Evolutionary conservation across 257 asterid genomes (phyloP).

Genomic region (Gentiana dahurica): DNA sequence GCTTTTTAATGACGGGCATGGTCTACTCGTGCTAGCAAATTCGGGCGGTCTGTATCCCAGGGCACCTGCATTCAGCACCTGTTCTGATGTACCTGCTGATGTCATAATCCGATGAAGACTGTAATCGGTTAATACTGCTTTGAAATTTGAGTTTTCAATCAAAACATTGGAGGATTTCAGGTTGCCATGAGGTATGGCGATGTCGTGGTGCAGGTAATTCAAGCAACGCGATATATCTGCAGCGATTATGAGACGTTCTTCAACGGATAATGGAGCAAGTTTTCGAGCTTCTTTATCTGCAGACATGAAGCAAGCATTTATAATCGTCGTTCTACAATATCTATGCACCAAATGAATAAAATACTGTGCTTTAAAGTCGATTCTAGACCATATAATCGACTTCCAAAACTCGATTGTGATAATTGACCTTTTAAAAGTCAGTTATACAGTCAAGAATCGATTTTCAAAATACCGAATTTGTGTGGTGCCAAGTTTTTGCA

Average conservation of each 20-base stretch:
- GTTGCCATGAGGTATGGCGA: slow-evolving; percentile 91
- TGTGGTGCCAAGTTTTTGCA: no score
- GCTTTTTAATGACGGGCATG: slow-evolving; percentile 75
- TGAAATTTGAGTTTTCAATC: slow-evolving; percentile 34
- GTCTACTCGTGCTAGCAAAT: slow-evolving; percentile 62
- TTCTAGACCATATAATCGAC: no score
- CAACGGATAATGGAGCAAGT: slow-evolving; percentile 45
- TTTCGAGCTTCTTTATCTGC: slow-evolving; percentile 42
- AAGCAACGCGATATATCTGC: slow-evolving; percentile 63
- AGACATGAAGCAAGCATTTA: slow-evolving; percentile 10
- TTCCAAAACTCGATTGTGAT: no score
- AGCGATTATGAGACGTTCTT: slow-evolving; percentile 49
- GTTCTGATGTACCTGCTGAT: slow-evolving; percentile 71
- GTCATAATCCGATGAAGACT: slow-evolving; percentile 78
- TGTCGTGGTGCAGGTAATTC: slow-evolving; percentile 58
- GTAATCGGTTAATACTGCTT: slow-evolving; percentile 61
- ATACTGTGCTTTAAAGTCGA: not conserved
- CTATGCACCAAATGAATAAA: not conserved
- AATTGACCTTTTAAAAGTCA: no score
- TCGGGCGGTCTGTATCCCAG: slow-evolving; percentile 90
- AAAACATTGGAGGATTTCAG: slow-evolving; percentile 70
- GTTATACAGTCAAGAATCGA: no score
- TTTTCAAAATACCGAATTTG: no score
- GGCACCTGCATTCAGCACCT: slow-evolving; percentile 62
- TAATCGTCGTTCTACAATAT: not conserved